phyloP scores from a whole-genome alignment of 2,329 filamentous ascomycete genomes.

The Leptodontidium sp. region DNA sequence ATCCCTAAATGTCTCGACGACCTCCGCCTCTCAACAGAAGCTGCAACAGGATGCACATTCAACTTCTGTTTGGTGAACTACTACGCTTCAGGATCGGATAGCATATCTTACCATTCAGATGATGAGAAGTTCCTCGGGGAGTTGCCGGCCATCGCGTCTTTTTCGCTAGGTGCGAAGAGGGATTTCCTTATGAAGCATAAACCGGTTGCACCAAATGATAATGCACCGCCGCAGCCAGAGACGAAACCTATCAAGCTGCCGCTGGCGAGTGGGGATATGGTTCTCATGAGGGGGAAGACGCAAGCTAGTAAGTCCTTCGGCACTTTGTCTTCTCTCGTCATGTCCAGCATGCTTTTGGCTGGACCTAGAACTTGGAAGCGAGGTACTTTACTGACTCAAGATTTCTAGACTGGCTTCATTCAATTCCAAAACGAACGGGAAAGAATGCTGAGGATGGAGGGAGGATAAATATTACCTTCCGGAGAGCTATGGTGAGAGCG shows the following conservation, averaged over 20 bases:
- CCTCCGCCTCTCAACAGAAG: slow-evolving; percentile 69
- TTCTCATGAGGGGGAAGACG: slow-evolving; percentile 79
- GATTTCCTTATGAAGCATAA: slow-evolving; percentile 87
- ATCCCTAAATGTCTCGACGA: slow-evolving; percentile 74
- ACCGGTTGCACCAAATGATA: slow-evolving; percentile 53
- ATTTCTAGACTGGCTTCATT: slow-evolving; percentile 71
- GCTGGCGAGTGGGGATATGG: slow-evolving; percentile 76
- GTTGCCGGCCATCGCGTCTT: slow-evolving; percentile 76
- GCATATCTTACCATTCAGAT: slow-evolving; percentile 82
- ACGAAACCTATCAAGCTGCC: slow-evolving; percentile 58
- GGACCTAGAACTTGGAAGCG: neutral
- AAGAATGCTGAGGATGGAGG: slow-evolving; percentile 68
- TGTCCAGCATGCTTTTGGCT: neutral
- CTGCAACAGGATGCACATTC: slow-evolving; percentile 70
- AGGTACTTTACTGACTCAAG: neutral
- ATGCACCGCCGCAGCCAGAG: slow-evolving; percentile 40
- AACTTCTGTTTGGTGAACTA: slow-evolving; percentile 88
- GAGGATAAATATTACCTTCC: slow-evolving; percentile 80
- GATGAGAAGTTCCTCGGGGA: slow-evolving; percentile 79
- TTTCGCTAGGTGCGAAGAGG: slow-evolving; percentile 74
- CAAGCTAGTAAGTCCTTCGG: slow-evolving; percentile 57
- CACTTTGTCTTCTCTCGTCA: neutral
- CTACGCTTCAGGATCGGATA: slow-evolving; percentile 79
- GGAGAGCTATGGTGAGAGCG: slow-evolving; percentile 72
- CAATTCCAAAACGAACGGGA: slow-evolving; percentile 77